A percentile compares a stretch with the other conserved stretches of the same genome.
Conservation (phyloP, 805 yeast species). For the Scheffersomyces ergatensis region DNA sequence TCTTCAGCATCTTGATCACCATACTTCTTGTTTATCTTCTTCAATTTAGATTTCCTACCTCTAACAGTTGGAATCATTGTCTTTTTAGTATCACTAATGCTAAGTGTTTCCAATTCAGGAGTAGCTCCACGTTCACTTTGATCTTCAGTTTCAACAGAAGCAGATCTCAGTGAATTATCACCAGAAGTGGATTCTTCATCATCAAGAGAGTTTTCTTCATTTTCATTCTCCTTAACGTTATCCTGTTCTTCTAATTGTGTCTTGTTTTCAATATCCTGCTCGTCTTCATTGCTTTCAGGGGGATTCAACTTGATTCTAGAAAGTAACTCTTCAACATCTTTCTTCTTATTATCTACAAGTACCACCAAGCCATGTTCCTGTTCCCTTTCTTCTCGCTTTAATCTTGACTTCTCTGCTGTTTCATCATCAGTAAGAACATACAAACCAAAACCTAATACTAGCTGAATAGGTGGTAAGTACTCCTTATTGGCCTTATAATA, state of each 20-base stretch:
- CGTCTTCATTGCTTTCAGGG: constrained; percentile 2
- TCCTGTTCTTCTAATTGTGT: background rate
- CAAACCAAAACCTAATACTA: constrained; percentile 88
- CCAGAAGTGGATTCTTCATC: background rate
- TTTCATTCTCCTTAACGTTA: background rate
- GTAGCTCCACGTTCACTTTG: background rate
- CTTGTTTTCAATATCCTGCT: background rate
- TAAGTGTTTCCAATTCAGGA: background rate
- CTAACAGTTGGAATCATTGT: constrained; percentile 53
- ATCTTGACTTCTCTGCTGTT: constrained; percentile 32
- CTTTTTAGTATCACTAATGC: constrained; percentile 1
- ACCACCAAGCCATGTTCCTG: constrained; percentile 37
- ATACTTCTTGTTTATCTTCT: constrained; percentile 79
- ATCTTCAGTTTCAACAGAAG: background rate
- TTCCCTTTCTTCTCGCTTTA: constrained; percentile 27
- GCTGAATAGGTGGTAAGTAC: constrained; percentile 72
- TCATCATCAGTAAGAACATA: constrained; percentile 69
- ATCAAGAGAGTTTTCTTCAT: constrained; percentile 1
- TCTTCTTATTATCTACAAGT: constrained; percentile 33
- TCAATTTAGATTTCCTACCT: constrained; percentile 82
- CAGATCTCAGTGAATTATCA: background rate
- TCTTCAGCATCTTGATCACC: constrained; percentile 93
- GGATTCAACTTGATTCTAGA: background rate
- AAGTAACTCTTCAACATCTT: constrained; percentile 18
- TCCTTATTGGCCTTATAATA: constrained; percentile 53